These are phyloP conservation scores for Komagataella ulmi DNA, from an alignment of 805 yeast species.

Conservation along the genomic window DNA sequence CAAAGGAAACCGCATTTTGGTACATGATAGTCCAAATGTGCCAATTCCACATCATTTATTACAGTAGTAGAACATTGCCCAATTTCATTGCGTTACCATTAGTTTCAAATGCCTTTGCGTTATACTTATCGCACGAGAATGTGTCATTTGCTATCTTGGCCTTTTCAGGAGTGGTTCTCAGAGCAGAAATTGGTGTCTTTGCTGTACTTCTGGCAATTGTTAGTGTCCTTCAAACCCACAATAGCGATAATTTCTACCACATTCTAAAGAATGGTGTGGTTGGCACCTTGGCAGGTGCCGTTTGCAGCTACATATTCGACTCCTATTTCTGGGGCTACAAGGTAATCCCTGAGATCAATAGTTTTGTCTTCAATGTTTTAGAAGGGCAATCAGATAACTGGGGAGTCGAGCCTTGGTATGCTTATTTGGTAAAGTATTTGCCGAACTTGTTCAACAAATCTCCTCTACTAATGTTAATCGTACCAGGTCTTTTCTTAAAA, in stretches of 20 bases:
- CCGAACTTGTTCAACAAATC: conserved; percentile 33
- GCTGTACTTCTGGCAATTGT: conserved; percentile 34
- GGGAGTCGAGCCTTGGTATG: conserved; percentile 70
- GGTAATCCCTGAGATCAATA: conserved; percentile 57
- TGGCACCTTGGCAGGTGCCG: conserved; percentile 42
- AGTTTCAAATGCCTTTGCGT: conserved; percentile 40
- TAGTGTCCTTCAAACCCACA: conserved; percentile 26
- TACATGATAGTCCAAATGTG: conserved; percentile 42
- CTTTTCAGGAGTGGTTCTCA: conserved; percentile 52
- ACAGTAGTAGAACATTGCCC: conserved; percentile 80
- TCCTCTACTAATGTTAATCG: conserved; percentile 25
- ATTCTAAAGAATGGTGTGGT: conserved; percentile 23
- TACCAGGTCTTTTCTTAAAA: conserved; percentile 18
- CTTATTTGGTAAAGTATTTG: conserved; percentile 48
- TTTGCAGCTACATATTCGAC: conserved; percentile 41
- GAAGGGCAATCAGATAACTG: conserved; percentile 62
- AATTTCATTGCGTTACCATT: conserved; percentile 75
- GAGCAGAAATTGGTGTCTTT: conserved; percentile 57
- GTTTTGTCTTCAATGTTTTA: conserved; percentile 67
- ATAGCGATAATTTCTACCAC: background rate
- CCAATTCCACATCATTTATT: conserved; percentile 73
- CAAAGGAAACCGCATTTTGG: conserved; percentile 32
- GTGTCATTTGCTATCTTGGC: conserved; percentile 37
- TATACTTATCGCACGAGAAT: conserved; percentile 34
- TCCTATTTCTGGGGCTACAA: conserved; percentile 57